These are phyloP conservation scores for Leishmania gerbilli DNA, from an alignment of 208 protist species.

Conservation along the genomic window DNA sequence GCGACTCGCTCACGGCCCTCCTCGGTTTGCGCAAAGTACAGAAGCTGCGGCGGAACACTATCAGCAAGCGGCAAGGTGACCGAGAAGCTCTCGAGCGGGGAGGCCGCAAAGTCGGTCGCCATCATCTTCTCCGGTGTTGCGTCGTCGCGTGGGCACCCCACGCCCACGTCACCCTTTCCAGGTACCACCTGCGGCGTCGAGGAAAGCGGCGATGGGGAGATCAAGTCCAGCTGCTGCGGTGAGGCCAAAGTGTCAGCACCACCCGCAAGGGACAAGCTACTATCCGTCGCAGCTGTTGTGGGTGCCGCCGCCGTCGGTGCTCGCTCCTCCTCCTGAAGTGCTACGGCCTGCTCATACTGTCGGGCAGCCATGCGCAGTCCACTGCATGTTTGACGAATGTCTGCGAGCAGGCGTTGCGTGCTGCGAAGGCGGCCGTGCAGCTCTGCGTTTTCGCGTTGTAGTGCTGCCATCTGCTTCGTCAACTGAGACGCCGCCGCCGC, in stretches of 20 bases:
- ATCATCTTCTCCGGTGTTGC: background rate
- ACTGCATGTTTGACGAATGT: slow-evolving; percentile 12
- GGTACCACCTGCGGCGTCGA: background rate
- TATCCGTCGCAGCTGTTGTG: background rate
- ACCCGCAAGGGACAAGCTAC: background rate
- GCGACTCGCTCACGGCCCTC: slow-evolving; percentile 14
- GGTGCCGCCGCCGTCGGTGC: background rate
- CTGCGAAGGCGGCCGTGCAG: background rate
- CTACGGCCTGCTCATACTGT: slow-evolving; percentile 15
- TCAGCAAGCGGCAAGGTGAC: background rate
- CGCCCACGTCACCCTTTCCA: background rate
- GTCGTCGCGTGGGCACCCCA: background rate
- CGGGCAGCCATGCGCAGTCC: slow-evolving; percentile 8
- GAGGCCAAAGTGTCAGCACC: background rate
- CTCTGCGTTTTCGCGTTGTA: background rate
- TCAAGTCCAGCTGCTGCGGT: background rate
- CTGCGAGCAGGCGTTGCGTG: slow-evolving; percentile 3
- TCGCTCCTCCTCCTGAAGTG: background rate
- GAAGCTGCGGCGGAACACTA: background rate
- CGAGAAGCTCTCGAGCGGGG: background rate
- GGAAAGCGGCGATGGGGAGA: slow-evolving; percentile 3
- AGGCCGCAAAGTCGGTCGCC: background rate
- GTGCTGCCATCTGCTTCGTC: background rate
- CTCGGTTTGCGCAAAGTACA: slow-evolving; percentile 5
- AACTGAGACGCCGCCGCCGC: background rate